Base-by-base conservation (phyloP, 2,329 filamentous ascomycete species). In the Paraphoma chrysanthemicola region DNA sequence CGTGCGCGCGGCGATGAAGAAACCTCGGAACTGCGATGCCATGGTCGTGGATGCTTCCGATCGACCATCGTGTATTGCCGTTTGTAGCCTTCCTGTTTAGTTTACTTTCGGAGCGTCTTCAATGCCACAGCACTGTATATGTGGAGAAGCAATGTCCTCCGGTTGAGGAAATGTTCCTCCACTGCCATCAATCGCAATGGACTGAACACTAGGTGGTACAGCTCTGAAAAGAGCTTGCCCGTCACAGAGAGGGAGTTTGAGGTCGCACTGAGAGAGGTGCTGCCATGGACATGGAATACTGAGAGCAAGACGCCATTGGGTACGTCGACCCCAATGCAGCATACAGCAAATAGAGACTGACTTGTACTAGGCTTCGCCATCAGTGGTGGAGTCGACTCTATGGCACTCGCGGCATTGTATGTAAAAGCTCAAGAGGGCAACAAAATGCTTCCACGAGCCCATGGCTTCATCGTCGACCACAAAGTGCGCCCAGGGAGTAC, bases 351-450 rank as follows among this genome's bases (percentile, higher is more conserved):
- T 23, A 23, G 5, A n/a, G 5, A 23, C 23, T 23, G 23, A 23
- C 23, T 23, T 23, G 23, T 23, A 23, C 23, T 23, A 79, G 80
- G 85, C 51, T 80, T 98, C 56, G 95, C 93, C 14, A 82, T 98
- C 59, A 97, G 93, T 71, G 95, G 95, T 23, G 95, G 95, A 7
- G 91, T 95, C 39, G 95, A 99, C 77, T 98, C 94, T n/a, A 99
- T 98, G 93, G 94, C 94, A 29, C 82, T 99, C 57, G 92, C 93
- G 53, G 88, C 82, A 57, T 83, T 98, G 36, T 91, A 90, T 72
- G 76, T 80, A 44, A 63, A 66, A 45, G 63, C 58, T 46, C 51
- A 50, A 44, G 51, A 38, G 63, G 44, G 38, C 2, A 39, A 62
- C n/a, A 8, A 11, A 4, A 23, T 10, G 46, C 66, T 54, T 44